phyloP scores from a whole-genome alignment of 1,139 yeast genomes.

The Saccharomyces hybrid region DNA sequence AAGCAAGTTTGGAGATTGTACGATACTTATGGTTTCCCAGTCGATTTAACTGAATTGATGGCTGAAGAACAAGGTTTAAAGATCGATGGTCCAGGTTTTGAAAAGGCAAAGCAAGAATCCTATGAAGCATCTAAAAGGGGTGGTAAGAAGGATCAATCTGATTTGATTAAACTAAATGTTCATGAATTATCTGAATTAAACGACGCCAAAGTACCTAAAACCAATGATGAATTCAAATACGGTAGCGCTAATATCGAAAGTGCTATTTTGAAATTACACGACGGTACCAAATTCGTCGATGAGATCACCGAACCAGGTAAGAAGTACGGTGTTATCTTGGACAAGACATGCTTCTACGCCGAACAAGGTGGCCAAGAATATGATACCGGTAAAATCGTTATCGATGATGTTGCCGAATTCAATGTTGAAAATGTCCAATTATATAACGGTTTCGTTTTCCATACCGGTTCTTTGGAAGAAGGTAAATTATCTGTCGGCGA shows the following conservation, averaged over 20 bases:
- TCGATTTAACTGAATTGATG: conserved; percentile 94
- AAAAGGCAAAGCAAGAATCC: conserved; percentile 78
- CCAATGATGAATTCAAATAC: conserved; percentile 74
- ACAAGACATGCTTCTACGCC: conserved; percentile 91
- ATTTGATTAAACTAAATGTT: conserved; percentile 74
- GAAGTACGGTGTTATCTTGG: conserved; percentile 74
- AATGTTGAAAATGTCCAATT: conserved; percentile 85
- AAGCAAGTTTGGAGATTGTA: conserved; percentile 97
- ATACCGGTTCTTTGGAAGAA: conserved; percentile 78
- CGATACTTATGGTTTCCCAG: conserved; percentile 99
- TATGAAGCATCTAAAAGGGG: conserved; percentile 93
- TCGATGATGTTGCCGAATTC: conserved; percentile 83
- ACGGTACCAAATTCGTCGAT: conserved; percentile 55
- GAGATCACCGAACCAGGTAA: conserved; percentile 40
- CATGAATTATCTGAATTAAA: conserved; percentile 68
- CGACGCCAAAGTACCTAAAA: conserved; percentile 59
- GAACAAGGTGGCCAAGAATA: conserved; percentile 99
- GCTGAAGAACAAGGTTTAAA: conserved; percentile 96
- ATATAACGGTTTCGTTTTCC: conserved; percentile 92
- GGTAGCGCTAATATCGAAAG: conserved; percentile 58
- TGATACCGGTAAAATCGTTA: conserved; percentile 87
- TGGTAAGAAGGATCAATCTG: conserved; percentile 54
- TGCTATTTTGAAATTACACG: conserved; percentile 61
- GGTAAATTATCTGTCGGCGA: conserved; percentile 66
- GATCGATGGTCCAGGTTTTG: conserved; percentile 88